Evolutionary conservation across 2,329 filamentous ascomycete genomes (phyloP), one percentile per base, ranked within the genome.

Genomic region (Blumeria graminis): DNA sequence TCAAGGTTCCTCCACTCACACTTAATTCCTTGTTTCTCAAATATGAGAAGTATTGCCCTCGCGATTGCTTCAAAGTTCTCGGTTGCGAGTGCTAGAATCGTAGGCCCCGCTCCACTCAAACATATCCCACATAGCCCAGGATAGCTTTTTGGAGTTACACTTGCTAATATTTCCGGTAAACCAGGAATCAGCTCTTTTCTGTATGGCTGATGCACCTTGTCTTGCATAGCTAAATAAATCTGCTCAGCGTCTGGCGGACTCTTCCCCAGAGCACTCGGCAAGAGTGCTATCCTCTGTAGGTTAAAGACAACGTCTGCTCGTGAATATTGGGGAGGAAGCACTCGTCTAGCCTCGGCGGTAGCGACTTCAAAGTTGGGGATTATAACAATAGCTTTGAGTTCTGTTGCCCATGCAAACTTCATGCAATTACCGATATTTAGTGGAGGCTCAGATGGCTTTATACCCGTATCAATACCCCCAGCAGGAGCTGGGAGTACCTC

Each of bases 201-300:
- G 72, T 98, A 96, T 46, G 88, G 92, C 70, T 98, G 92, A 71
- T 98, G 92, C 59, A 98, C 80, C 71, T 89, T 94, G 73, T 98
- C 92, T 71, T 96, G 92, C 92, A 98, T 98, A 51, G 89, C 90
- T 52, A 93, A 81, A 72, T 93, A 93, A 68, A 98, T 98, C 69
- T 94, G 83, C 64, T 93, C 83, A 22, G 92, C 83, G 66, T 95
- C 84, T 1, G 89, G 90, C 9, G 92, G 90, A 7, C 85, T 90
- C 68, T 87, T 82, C 61, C 89, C 88, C 50, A 98, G 76, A 0
- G 89, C 89, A 10, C 88, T 86, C 35, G 90, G 89, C 11, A 98
- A 77, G 54, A 98, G 76, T 1, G 90, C 89, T 68, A 94, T 86
- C 61, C 92, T 79, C 71, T 96, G 92, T 64, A 96, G 76, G 71